Evolutionary conservation across 331 rosid genomes (phyloP).

Genomic region (Malus hybrid): DNA sequence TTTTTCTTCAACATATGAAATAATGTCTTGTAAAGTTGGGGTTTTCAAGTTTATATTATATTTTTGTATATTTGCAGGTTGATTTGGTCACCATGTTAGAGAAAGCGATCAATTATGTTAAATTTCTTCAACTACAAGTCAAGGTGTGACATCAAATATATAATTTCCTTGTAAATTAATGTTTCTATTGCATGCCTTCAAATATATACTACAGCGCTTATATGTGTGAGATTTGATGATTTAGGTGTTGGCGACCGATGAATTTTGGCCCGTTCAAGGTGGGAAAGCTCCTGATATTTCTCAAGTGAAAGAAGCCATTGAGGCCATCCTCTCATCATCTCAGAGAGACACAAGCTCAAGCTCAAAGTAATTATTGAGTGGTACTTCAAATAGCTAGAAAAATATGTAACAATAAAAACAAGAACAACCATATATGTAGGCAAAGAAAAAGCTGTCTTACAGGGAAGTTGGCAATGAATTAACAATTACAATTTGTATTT

Average conservation of each 20-base stretch:
- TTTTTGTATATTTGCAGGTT: conserved; percentile 37
- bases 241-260: conserved; percentile 86
- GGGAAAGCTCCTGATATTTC: conserved; percentile 80
- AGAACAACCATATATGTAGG: background rate
- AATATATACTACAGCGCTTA: background rate
- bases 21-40: background rate
- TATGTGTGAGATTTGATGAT: background rate
- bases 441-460: background rate
- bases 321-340: conserved; percentile 62
- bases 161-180: background rate
- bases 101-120: conserved; percentile 82
- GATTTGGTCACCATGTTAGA: conserved; percentile 95
- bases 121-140: conserved; percentile 91
- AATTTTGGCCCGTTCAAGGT: conserved; percentile 83
- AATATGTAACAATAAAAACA: background rate
- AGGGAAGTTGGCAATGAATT: background rate
- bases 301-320: conserved; percentile 91
- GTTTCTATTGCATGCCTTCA: background rate
- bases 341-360: conserved; percentile 54
- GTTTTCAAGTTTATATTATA: background rate
- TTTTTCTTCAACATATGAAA: no score
- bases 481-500: background rate
- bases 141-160: conserved; percentile 41
- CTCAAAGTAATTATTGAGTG: conserved; percentile 20
- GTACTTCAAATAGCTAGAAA: background rate